Base-by-base conservation (phyloP, 345 rosid genomes). In the Pistacia atlantica region DNA sequence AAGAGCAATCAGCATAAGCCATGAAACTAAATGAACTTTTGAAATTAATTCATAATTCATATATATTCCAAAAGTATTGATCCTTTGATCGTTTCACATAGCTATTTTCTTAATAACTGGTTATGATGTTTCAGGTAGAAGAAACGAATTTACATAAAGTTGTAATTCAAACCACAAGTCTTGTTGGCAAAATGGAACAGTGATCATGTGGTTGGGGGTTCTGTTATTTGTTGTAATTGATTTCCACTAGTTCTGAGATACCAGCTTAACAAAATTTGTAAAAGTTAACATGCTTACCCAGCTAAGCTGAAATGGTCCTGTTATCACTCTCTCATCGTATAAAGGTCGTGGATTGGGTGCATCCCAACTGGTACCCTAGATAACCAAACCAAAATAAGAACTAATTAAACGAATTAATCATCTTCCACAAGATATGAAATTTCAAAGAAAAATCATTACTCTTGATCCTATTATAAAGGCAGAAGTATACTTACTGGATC, bases 261-360 rank as follows among this genome's bases (percentile, higher is more conserved):
- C 59, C 52, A 14, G 45, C 16, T 56, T 22, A 54, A 42, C 35
- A 25, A 51, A 55, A 57, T 8, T 28, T 10, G 8, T 6, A 45
- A 38, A 62, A 51, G 35, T 42, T 14, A n/a, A 37, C 33, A 35
- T 48, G 33, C 42, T 69, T 79, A 82, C 85, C 80, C 72, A 1
- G 65, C 25, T 28, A 74, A 55, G 35, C 67, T 51, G 17, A 67
- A 67, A 51, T 68, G 80, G 76, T 48, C 9, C 38, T 4, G 37
- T 4, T 33, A 38, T 31, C 45, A 51, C 3, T n/a, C 56, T 42
- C 49, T 51, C 80, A 68, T 72, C 75, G 38, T 17, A 10, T 48
- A 51, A 1, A 60, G n/a, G 71, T 79, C 71, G 9, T 55, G 75
- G 67, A 71, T 2, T 22, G 51, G 4, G 8, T 11, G 64, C 72